Base-by-base conservation (phyloP, 371 early-diverging fungal species). In the Mucor circinelloides region DNA sequence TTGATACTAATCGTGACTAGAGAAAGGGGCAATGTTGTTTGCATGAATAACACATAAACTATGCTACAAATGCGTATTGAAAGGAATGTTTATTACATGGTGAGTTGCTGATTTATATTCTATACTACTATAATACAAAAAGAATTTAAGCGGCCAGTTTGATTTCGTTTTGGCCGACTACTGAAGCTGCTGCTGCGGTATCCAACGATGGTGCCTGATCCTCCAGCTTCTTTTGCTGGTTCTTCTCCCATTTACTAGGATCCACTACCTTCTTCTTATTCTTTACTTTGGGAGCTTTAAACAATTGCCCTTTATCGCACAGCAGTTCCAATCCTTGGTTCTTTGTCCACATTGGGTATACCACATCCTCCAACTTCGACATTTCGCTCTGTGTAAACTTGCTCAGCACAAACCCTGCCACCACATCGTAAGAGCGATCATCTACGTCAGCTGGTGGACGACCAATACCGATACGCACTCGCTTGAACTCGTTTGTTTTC, bases 391-490 rank as follows among this genome's bases (percentile, higher is more conserved):
- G 60, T 15, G 77, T 76, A 60, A 93, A 90, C 52, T 71, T 71
- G 4, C 76, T 65, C n/a, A 93, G 73, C 0, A 93, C 92, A 80
- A 73, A 89, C 5, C 73, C 71, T 0, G 86, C 78, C 0, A 91
- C 90, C 1, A 75, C 68, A n/a, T 79, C 75, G 4, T 75, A 76
- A 0, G 78, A 75, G 10, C 86, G 69, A 34, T 69, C 62, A 12
- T 80, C 79, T 1, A 70, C 56, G 6, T 68, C 64, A 3, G 64
- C 64, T 0, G 74, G 69, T 0, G 93, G 91, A 9, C 92, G 81
- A 27, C 86, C 91, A 52, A 91, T 87, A 10, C 92, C 92, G 21
- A 91, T 80, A 2, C 92, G 82, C 0, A 90, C 71, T 7, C 91
- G 77, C 32, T 68, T 75, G 60, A 89, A 93, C 4, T 83, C 81